These are phyloP conservation scores for Debaryomycetaceae sp. DNA, from an alignment of 1,139 yeast genomes.

Conservation along the genomic window DNA sequence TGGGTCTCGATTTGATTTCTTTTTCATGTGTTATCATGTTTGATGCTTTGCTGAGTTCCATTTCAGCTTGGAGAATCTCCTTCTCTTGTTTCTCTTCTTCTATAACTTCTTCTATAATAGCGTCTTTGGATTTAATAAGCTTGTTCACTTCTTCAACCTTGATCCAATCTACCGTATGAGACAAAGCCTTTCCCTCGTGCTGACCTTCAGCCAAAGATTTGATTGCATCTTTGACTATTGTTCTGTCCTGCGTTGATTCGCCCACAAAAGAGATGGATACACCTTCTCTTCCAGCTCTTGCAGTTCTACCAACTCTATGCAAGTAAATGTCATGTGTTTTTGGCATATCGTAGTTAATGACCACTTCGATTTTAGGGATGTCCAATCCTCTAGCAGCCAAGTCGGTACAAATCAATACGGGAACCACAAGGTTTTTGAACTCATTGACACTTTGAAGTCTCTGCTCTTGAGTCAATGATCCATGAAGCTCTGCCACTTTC, in stretches of 20 bases:
- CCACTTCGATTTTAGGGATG: slow-evolving; percentile 95
- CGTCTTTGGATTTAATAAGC: slow-evolving; percentile 56
- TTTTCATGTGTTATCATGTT: slow-evolving; percentile 74
- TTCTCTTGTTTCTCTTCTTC: slow-evolving; percentile 88
- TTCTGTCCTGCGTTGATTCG: slow-evolving; percentile 78
- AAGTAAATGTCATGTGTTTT: slow-evolving; percentile 83
- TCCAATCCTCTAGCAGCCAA: slow-evolving; percentile 98
- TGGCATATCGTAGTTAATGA: slow-evolving; percentile 94
- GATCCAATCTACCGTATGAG: slow-evolving; percentile 84
- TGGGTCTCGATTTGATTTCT: slow-evolving; percentile 87
- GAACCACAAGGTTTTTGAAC: slow-evolving; percentile 78
- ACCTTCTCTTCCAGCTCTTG: slow-evolving; percentile 98
- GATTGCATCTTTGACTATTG: slow-evolving; percentile 84
- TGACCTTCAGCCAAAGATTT: slow-evolving; percentile 48
- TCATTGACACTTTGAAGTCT: slow-evolving; percentile 80
- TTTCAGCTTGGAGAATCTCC: slow-evolving; percentile 82
- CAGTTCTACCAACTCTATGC: slow-evolving; percentile 99
- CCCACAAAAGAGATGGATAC: slow-evolving; percentile 90
- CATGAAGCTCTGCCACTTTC: slow-evolving; percentile 90
- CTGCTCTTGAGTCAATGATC: slow-evolving; percentile 92
- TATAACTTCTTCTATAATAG: slow-evolving; percentile 68
- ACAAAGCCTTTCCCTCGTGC: slow-evolving; percentile 57
- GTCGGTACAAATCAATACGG: slow-evolving; percentile 92
- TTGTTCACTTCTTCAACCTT: slow-evolving; percentile 68
- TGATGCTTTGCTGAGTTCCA: slow-evolving; percentile 82